Evolutionary conservation across 352 stramenopile species (phyloP), one percentile per base, ranked within the genome.

Genomic region (Bremia lactucae): DNA sequence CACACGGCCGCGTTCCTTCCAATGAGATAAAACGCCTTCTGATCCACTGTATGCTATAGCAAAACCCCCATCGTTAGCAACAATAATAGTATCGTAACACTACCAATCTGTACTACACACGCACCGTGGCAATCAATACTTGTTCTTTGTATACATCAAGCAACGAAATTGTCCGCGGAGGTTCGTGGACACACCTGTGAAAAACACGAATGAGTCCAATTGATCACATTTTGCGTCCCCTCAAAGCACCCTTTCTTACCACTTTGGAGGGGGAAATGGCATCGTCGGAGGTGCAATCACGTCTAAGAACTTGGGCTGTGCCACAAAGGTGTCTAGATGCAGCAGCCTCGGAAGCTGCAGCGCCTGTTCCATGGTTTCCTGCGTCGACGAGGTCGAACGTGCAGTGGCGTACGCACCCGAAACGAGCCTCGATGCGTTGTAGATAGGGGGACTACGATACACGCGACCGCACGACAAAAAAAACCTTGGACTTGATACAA

Each of bases 81-180:
- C 24, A 23, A 38, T 25, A 33, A 25, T 39, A 33, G 2, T 21
- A 37, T 20, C 5, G 15, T 14, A 31, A 43, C n/a, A 36, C 15
- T 36, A n/a, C 28, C 22, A 2, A 13, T 26, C 18, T 19, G n/a
- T 18, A 3, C 6, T 22, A 3, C 16, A 19, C 31, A 53, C 68
- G 24, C 49, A 90, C 75, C 46, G 75, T 88, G 2, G 65, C 72
- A 47, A 91, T 65, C 11, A 87, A 58, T 15, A 88, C 75, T 44
- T 91, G 71, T 39, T 77, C 68, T 49, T 91, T 91, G 62, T 82
- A 87, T 28, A 87, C 78, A 21, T 91, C 78, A 11, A 91, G 46
- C 16, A 91, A 43, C 0, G 75, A 68, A 31, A 91, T 71, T 0
- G 72, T 29, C 2, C 61, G 63, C 15, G 75, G 78, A 18, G 77